Evolutionary conservation across 495 filamentous ascomycete species (phyloP), one percentile per base, ranked within the genome.

Genomic region (Penicillium desertorum): DNA sequence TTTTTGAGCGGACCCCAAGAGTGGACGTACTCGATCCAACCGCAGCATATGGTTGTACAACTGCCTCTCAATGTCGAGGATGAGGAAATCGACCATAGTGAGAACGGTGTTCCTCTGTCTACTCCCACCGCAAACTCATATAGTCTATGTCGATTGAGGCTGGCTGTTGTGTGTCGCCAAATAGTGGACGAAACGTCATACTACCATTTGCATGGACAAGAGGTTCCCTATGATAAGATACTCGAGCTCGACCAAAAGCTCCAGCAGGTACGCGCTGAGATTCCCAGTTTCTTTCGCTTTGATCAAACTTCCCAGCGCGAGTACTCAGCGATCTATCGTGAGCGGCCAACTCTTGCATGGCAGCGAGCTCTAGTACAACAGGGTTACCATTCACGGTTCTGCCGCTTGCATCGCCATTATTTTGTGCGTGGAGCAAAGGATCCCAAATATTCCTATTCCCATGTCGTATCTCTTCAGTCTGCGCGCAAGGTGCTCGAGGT

Each of bases 1-100:
- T 76, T 70, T 45, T 54, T 76, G 1, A 71, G 70, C 23, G 79
- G 79, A n/a, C 80, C 80, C 2, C 77, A 81, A 45, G 78, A 81
- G 45, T 72, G 73, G 53, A 79, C 70, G 6, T 83, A 81, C 56
- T 61, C 70, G 4, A 71, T 81, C 14, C 66, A 75, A 32, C 75
- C 73, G 2, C 58, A 64, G 12, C 78, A 81, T 30, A 74, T 83
- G 62, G 64, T 72, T 16, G 72, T 79, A 19, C 65, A 70, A 2
- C 57, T 65, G 51, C 79, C 77, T 2, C 56, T 64, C 25, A 72
- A 75, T 41, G 34, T 71, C 23, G 67, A 73, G 22, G 71, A 74
- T 37, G 51, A 56, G 5, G 59, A 57, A 2, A 58, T 70, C 8
- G 53, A 61, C 16, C 56, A 43, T 1, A 17, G 22, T 4, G 46